These are phyloP conservation scores for Pochonia chlamydosporia DNA, from an alignment of 2,329 filamentous ascomycete genomes.

Conservation along the genomic window DNA sequence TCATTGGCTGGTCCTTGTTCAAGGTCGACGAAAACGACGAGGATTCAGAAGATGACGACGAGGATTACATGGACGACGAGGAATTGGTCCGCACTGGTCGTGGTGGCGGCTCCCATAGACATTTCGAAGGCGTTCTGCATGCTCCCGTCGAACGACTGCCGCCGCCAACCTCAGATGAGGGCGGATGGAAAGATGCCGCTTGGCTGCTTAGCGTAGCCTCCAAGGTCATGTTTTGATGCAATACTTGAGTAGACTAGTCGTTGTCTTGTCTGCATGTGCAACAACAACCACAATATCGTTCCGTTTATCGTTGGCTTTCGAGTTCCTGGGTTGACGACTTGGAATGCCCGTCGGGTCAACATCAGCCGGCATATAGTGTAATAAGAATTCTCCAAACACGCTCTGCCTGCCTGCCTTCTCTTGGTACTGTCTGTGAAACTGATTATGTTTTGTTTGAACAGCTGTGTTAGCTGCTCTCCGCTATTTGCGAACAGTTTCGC, in stretches of 20 bases:
- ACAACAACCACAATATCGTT: too few species aligned
- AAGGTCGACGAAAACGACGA: constrained; percentile 56
- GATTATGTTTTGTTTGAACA: too few species aligned
- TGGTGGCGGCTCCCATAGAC: constrained; percentile 27
- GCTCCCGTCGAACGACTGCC: constrained; percentile 41
- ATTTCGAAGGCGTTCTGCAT: constrained; percentile 35
- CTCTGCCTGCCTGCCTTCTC: too few species aligned
- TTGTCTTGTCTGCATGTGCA: constrained; percentile 1
- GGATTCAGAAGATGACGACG: constrained; percentile 37
- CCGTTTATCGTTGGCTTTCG: too few species aligned
- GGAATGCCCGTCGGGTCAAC: too few species aligned
- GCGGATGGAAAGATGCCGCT: constrained; percentile 61
- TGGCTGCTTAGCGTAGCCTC: constrained; percentile 62
- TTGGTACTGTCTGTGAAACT: too few species aligned
- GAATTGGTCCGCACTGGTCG: constrained; percentile 21
- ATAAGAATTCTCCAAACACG: too few species aligned
- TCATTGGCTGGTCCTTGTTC: constrained; percentile 57
- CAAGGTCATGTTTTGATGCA: constrained; percentile 54
- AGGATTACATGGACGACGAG: constrained; percentile 19
- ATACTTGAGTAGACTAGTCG: too few species aligned
- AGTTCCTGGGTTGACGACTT: too few species aligned
- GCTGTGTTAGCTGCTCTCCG: too few species aligned
- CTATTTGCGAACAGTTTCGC: too few species aligned
- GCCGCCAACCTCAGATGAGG: constrained; percentile 45
- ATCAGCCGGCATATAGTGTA: too few species aligned